Base-by-base conservation (phyloP, 2,329 filamentous ascomycete species). In the Ascochyta lentis region DNA sequence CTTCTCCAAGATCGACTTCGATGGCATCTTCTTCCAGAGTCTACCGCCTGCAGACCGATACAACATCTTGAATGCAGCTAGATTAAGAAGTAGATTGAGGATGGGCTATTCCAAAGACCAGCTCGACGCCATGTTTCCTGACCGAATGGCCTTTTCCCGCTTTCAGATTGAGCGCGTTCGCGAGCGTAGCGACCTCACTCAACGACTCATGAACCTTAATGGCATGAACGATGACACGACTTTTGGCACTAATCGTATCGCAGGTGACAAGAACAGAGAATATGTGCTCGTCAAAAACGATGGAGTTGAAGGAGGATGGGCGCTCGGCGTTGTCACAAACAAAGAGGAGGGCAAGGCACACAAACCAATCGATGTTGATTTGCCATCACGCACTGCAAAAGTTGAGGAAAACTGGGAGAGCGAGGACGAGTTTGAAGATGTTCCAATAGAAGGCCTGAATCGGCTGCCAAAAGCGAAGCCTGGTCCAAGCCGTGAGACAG, bases 101-200 rank as follows among this genome's bases (percentile, higher is more conserved):
- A 96, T 99, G 94, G 95, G 95, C 0, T 85, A 96, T 67, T 96
- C 91, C 53, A 98, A 98, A 76, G 94, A 99, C 62, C 95, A 99
- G 76, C 78, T 99, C 13, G 93, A 98, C 64, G 86, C 83, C 41
- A 99, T 99, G 95, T 99, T 99, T 72, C 94, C 95, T 0, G 90
- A 99, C 73, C 87, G 95, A 24, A 97, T 99, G 92, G 95, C 89
- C 0, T 99, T 99, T 71, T 97, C 93, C 1, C 89, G 84, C 58
- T 99, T 99, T 70, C 95, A 99, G 76, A 96, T 99, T 54, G 95
- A 98, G 72, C 83, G 95, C 54, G 96, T 98, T 10, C 86, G 84
- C 64, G 94, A 99, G 77, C 84, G 96, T 45, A 99, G 99, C 68
- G 90, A 96, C 60, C 83, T 99, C 27, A 99, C 96, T 0, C 95